A percentile compares a stretch with the other conserved stretches of the same genome.
phyloP scores from a whole-genome alignment of 306 rosid species.

The Parietaria judaica region DNA sequence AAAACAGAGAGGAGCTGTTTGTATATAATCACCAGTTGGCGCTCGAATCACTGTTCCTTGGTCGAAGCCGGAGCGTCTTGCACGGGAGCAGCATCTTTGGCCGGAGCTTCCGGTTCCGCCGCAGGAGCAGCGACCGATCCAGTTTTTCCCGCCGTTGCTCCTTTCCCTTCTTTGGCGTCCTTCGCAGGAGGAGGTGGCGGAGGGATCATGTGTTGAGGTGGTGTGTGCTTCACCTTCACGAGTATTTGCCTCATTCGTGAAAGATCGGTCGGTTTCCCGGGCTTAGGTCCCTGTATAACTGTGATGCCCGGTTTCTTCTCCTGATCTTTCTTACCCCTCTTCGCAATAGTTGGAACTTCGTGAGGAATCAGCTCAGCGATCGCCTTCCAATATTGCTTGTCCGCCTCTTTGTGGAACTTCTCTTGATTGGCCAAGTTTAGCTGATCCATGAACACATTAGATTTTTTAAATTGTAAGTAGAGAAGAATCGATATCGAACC shows the following conservation, averaged over 20 bases:
- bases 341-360: constrained; percentile 89
- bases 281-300: constrained; percentile 93
- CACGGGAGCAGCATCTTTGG: constrained; percentile 51
- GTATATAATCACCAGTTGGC: constrained; percentile 7
- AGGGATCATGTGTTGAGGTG: constrained; percentile 96
- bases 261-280: constrained; percentile 96
- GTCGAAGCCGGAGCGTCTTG: constrained; percentile 42
- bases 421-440: constrained; percentile 69
- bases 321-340: constrained; percentile 91
- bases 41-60: constrained; percentile 28
- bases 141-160: constrained; percentile 35
- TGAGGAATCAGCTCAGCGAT: constrained; percentile 92
- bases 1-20: constrained; percentile 21
- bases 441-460: constrained; percentile 36
- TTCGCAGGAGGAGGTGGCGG: constrained; percentile 75
- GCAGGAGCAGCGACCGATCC: constrained; percentile 40
- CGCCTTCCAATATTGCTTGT: constrained; percentile 92
- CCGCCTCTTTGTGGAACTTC: constrained; percentile 94
- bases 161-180: constrained; percentile 15
- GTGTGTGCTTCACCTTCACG: constrained; percentile 89
- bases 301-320: constrained; percentile 87
- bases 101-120: constrained; percentile 28
- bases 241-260: constrained; percentile 82
- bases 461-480: constrained; percentile 13
- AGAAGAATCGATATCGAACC: background rate